Evolutionary conservation across 495 filamentous ascomycete species (phyloP).

Genomic region (Oleoguttula mirabilis): DNA sequence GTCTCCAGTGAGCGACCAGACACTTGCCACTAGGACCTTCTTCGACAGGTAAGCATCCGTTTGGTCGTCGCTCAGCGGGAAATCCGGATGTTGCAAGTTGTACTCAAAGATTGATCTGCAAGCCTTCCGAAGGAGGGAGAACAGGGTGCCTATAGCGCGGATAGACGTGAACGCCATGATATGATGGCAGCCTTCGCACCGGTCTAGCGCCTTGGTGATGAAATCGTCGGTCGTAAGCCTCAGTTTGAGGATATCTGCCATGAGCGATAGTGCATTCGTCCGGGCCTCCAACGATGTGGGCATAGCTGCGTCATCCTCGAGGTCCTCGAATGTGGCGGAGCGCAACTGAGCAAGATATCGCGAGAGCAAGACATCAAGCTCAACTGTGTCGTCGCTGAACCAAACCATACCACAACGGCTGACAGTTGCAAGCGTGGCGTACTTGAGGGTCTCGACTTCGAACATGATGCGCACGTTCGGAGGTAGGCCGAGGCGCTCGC

Average conservation of each 20-base stretch:
- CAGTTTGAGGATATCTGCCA: conserved; percentile 63
- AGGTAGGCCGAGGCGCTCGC: conserved; percentile 88
- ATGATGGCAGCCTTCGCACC: conserved; percentile 69
- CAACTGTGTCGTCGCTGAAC: conserved; percentile 97
- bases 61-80: conserved; percentile 78
- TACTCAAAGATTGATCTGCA: conserved; percentile 90
- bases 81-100: conserved; percentile 85
- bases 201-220: conserved; percentile 58
- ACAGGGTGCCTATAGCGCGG: conserved; percentile 81
- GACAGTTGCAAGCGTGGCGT: conserved; percentile 92
- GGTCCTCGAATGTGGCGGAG: conserved; percentile 73
- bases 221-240: conserved; percentile 68
- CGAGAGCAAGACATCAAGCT: conserved; percentile 77
- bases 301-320: conserved; percentile 79
- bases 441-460: conserved; percentile 96
- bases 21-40: conserved; percentile 78
- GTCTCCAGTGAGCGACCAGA: conserved; percentile 92
- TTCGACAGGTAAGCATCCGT: conserved; percentile 81
- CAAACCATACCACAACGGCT: conserved; percentile 99
- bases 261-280: conserved; percentile 59
- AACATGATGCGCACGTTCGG: conserved; percentile 98
- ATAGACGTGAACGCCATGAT: conserved; percentile 97
- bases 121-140: conserved; percentile 86
- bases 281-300: conserved; percentile 69
- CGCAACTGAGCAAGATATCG: conserved; percentile 80